Conservation (phyloP, 2,329 filamentous ascomycete genomes). For the Emydomyces testavorans region DNA sequence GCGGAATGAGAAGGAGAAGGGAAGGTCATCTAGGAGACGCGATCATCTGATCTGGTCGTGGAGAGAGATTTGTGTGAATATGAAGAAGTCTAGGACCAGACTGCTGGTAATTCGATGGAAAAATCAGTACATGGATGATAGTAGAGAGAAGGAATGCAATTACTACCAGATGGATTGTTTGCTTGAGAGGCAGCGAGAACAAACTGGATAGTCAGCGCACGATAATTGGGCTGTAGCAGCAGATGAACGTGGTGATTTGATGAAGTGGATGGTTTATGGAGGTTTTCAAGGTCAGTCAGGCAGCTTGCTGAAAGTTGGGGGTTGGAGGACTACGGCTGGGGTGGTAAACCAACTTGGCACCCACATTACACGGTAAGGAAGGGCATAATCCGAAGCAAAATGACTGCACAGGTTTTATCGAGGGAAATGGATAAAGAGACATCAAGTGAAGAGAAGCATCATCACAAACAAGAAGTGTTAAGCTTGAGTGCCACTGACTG, state of each 20-base stretch:
- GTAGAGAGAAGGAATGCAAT: too few relatives aligned
- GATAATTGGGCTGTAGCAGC: neutral
- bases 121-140: neutral
- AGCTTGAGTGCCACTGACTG: too few relatives aligned
- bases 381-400: too few relatives aligned
- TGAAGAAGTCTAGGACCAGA: slow-evolving; percentile 3
- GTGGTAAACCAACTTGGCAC: neutral
- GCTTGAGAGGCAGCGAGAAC: neutral
- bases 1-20: slow-evolving; percentile 42
- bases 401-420: too few relatives aligned
- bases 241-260: neutral
- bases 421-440: too few relatives aligned
- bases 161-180: neutral
- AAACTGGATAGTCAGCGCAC: neutral
- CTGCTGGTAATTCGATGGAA: neutral
- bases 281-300: slow-evolving; percentile 10
- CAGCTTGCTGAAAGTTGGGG: too few relatives aligned
- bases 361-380: too few relatives aligned
- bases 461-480: too few relatives aligned
- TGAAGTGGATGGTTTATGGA: slow-evolving; percentile 8
- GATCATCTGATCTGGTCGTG: slow-evolving; percentile 39
- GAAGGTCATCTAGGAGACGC: slow-evolving; percentile 47
- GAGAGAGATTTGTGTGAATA: slow-evolving; percentile 22
- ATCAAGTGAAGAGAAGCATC: too few relatives aligned
- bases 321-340: neutral